Conservation (phyloP, 2,329 filamentous ascomycete species). For the Epichloe hybrida region DNA sequence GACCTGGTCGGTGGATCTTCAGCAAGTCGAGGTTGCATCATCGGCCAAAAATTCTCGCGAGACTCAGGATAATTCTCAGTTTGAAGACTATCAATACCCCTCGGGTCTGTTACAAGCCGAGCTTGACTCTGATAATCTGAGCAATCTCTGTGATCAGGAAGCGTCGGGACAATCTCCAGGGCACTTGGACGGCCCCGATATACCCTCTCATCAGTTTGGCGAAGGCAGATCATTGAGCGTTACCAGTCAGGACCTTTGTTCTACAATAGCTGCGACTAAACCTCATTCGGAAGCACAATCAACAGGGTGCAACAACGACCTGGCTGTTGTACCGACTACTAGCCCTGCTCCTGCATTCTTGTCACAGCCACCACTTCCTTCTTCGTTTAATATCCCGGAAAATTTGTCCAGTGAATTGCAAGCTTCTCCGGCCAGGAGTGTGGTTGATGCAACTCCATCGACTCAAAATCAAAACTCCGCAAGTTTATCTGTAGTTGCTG, state of each 20-base stretch:
- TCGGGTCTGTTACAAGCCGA: neutral
- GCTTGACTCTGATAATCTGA: neutral
- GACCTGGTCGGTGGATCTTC: constrained; percentile 9
- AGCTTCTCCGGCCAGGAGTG: neutral
- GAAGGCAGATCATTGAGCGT: neutral
- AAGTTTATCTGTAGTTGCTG: neutral
- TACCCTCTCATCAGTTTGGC: constrained; percentile 15
- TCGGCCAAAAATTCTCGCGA: neutral
- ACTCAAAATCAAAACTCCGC: neutral
- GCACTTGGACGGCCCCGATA: constrained; percentile 2
- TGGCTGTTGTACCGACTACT: neutral
- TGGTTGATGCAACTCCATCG: constrained; percentile 3
- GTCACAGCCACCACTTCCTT: constrained; percentile 5
- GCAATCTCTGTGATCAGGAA: neutral
- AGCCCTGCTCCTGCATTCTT: constrained; percentile 7
- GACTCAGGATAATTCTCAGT: neutral
- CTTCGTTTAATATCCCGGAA: constrained; percentile 2
- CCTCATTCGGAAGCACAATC: neutral
- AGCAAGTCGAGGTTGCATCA: neutral
- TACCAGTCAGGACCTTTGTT: neutral
- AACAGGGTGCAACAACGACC: neutral
- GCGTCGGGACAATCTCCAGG: neutral
- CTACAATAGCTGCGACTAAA: neutral
- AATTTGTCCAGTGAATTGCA: constrained; percentile 2
- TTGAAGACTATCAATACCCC: neutral